A percentile compares a stretch with the other conserved stretches of the same genome.
These are phyloP conservation scores for Cladosporium velox DNA, from an alignment of 2,329 filamentous ascomycete species.

Conservation along the genomic window DNA sequence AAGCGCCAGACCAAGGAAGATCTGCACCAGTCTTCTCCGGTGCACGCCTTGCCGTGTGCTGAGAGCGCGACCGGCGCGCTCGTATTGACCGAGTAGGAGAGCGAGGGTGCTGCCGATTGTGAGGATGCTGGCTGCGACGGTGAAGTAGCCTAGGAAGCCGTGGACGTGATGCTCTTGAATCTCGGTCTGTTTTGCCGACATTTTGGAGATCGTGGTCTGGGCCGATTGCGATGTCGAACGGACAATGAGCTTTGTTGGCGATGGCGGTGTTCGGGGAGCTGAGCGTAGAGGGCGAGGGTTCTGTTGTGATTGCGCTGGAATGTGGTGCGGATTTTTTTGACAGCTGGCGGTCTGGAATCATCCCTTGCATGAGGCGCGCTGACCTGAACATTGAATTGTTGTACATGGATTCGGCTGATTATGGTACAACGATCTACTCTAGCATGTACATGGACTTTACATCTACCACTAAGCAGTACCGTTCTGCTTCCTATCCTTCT, in stretches of 20 bases:
- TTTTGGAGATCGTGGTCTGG: background rate
- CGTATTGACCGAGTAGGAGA: background rate
- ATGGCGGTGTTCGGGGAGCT: background rate
- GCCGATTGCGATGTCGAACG: background rate
- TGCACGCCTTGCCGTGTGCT: slow-evolving; percentile 7
- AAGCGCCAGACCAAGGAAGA: slow-evolving; percentile 6
- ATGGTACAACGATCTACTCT: background rate
- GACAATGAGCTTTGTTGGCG: background rate
- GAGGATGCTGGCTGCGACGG: slow-evolving; percentile 4
- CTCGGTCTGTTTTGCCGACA: background rate
- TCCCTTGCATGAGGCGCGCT: background rate
- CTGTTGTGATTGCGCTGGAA: background rate
- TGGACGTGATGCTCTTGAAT: slow-evolving; percentile 4
- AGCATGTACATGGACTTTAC: background rate
- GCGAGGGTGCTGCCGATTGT: slow-evolving; percentile 10
- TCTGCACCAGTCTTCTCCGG: background rate
- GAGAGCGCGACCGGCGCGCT: background rate
- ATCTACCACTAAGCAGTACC: background rate
- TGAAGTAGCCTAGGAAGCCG: slow-evolving; percentile 4
- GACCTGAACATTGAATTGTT: background rate
- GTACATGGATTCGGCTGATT: background rate
- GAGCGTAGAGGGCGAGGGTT: background rate
- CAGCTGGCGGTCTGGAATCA: background rate
- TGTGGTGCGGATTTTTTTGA: background rate
- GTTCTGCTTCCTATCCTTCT: slow-evolving; percentile 7